Conservation (phyloP, 306 rosid species). For the Vigna angularis region DNA sequence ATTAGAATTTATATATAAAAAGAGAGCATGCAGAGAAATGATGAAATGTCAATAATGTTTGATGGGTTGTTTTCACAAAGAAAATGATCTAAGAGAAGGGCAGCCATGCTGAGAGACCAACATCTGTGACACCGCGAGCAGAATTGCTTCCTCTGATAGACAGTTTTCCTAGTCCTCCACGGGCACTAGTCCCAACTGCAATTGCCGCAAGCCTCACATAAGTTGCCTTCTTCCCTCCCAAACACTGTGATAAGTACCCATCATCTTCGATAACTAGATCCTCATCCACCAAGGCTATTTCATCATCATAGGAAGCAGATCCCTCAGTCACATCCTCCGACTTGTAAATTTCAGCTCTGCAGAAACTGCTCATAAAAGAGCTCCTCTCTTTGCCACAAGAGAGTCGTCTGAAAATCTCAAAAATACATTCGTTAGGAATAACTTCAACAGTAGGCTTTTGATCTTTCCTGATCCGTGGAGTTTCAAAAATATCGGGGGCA, state of each 20-base stretch:
- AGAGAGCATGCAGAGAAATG: no score
- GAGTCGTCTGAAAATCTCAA: conserved; percentile 5
- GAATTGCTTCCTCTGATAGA: no score
- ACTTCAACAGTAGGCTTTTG: conserved; percentile 1
- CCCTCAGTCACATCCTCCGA: background rate
- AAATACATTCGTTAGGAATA: conserved; percentile 5
- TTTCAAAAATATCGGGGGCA: background rate
- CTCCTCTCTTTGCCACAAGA: background rate
- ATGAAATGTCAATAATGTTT: no score
- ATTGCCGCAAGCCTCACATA: conserved; percentile 10
- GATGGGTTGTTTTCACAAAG: no score
- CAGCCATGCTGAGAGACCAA: no score
- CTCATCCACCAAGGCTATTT: background rate
- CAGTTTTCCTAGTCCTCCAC: no score
- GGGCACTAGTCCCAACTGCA: background rate
- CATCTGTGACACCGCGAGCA: no score
- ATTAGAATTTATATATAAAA: no score
- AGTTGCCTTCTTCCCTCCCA: conserved; percentile 23
- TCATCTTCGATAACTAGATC: background rate
- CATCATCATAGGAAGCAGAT: background rate
- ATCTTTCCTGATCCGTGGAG: background rate
- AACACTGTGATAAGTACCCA: background rate
- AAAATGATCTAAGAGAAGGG: no score
- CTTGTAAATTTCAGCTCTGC: background rate
- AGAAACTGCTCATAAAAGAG: background rate